Evolutionary conservation across 2,329 filamentous ascomycete genomes (phyloP).

Genomic region (Curvularia verruculosa): DNA sequence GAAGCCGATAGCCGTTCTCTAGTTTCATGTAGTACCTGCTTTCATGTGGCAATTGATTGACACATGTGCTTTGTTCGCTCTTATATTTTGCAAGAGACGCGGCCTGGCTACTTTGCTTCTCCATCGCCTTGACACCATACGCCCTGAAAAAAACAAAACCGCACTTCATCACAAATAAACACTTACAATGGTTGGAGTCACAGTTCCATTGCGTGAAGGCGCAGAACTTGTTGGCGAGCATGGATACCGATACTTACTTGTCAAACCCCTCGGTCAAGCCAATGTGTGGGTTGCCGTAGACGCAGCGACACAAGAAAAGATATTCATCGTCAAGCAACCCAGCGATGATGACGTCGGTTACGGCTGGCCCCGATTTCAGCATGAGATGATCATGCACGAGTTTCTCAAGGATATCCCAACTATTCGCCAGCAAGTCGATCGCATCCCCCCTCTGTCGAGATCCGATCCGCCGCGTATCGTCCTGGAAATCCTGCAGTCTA

Average conservation of each 20-base stretch:
- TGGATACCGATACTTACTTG: constrained; percentile 17
- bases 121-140: not conserved
- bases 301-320: constrained; percentile 18
- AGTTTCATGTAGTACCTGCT: not conserved
- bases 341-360: constrained; percentile 15
- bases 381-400: constrained; percentile 21
- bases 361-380: constrained; percentile 18
- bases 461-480: constrained; percentile 15
- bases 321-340: constrained; percentile 19
- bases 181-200: constrained; percentile 8
- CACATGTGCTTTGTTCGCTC: constrained; percentile 2
- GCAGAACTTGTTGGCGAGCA: constrained; percentile 18
- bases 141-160: not conserved
- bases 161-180: too few species aligned
- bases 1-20: constrained; percentile 11
- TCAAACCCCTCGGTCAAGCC: constrained; percentile 16
- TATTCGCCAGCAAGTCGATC: constrained; percentile 17
- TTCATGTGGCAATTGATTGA: constrained; percentile 5
- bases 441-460: constrained; percentile 12
- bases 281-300: constrained; percentile 20
- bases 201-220: constrained; percentile 15
- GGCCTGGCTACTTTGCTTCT: not conserved
- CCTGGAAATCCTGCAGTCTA: constrained; percentile 16
- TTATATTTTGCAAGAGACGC: not conserved
- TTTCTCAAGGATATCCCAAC: constrained; percentile 16